Base-by-base conservation (phyloP, 2,329 filamentous ascomycete species). In the Pseudogymnoascus pannorum region DNA sequence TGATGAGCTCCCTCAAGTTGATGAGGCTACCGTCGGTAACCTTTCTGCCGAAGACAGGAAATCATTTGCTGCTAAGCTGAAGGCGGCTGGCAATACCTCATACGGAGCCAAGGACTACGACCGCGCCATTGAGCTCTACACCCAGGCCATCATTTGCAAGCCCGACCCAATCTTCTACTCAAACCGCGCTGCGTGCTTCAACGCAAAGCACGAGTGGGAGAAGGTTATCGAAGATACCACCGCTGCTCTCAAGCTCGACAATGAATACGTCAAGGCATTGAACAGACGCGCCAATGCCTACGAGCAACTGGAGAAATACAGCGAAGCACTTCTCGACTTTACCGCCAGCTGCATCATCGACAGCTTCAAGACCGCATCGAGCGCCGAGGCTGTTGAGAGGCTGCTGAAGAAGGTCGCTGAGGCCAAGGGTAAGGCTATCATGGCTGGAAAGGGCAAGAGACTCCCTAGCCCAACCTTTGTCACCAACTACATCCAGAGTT, bases 291-390 rank as follows among this genome's bases (percentile, higher is more conserved):
- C 94, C 61, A 95, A 95, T 73, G 94, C 94, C 62, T 99, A 97
- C 76, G 94, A 99, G 78, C 89, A 97, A 75, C 85, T 94, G 48
- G 87, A 87, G 70, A 88, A 88, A 76, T 96, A 88, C 79, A 94
- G 92, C 75, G 93, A 97, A 73, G 93, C 94, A 51, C 87, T 99
- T 7, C 84, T 99, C 66, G 94, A 99, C 78, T 97, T 96, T 78
- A 99, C 94, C 7, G 94, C 94, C 62, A 97, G 93, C 78, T 99
- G 94, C 79, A 99, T 99, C 75, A 96, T 99, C 74, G 94, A 99
- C 74, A 89, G 89, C 65, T 99, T 99, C 82, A 88, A 90, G 77
- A 97, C 94, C 75, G 89, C 96, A 70, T 81, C 83, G 64, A 95
- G 90, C 72, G 92, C 93, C 22, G 86, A 92, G 74, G 87, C 92